A percentile compares a stretch with the other conserved stretches of the same genome.
These are phyloP conservation scores for Oxytropis ochrocephala DNA, from an alignment of 306 rosid species.

Conservation along the genomic window DNA sequence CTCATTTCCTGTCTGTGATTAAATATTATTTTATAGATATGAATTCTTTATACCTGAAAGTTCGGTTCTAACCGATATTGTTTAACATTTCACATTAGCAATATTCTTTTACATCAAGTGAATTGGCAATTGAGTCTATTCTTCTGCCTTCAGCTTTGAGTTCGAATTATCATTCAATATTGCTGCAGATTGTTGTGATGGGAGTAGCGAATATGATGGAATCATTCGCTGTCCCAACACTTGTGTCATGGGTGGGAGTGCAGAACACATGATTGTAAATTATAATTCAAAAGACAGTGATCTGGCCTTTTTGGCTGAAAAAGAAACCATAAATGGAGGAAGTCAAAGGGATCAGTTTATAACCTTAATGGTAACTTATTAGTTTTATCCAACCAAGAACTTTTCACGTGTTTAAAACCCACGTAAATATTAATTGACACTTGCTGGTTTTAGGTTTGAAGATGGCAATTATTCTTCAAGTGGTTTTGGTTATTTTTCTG, in stretches of 20 bases:
- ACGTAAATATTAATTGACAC: not conserved
- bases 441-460: conserved; percentile 52
- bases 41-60: not conserved
- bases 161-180: conserved; percentile 18
- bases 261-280: conserved; percentile 33
- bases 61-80: not conserved
- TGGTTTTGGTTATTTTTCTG: conserved; percentile 32
- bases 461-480: conserved; percentile 49
- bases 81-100: not conserved
- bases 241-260: conserved; percentile 78
- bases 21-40: not conserved
- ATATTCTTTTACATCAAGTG: not conserved
- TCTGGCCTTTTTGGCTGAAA: conserved; percentile 2
- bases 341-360: conserved; percentile 47
- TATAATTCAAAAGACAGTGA: conserved; percentile 21
- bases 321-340: conserved; percentile 32
- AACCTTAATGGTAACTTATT: conserved; percentile 47
- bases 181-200: conserved; percentile 85
- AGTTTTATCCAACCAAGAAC: not conserved
- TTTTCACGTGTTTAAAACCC: not conserved
- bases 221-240: conserved; percentile 56
- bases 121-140: not conserved
- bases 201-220: conserved; percentile 78
- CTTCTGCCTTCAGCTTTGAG: conserved; percentile 5
- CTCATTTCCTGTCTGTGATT: not conserved